Base-by-base conservation (phyloP, 2,329 filamentous ascomycete species). In the Whalleya microplaca region DNA sequence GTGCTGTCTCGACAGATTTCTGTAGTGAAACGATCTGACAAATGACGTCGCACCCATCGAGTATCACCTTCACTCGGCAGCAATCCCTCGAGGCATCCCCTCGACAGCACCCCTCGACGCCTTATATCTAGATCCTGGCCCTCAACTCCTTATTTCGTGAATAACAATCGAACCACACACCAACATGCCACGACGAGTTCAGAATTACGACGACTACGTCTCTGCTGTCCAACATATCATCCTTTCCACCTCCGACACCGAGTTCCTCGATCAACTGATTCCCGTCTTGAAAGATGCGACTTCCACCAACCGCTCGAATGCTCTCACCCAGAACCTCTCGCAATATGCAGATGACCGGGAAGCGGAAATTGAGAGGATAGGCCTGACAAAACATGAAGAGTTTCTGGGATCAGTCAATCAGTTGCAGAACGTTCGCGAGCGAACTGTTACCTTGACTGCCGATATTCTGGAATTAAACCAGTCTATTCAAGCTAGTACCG, bases 181-280 rank as follows among this genome's bases (percentile, higher is more conserved):
- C 32, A 64, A 27, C 8, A 70, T 70, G 70, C 64, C 67, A 18
- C 70, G 71, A 61, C 63, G 70, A 51, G 62, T 59, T 2, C 69
- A 72, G 43, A 71, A 63, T 46, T 72, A 71, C 53, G 71, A 73
- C 20, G 72, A 74, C 56, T 72, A 73, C 55, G 66, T 66, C 60
- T 68, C 70, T 12, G 71, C 71, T 42, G 72, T 74, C 40, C 72
- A 73, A 43, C 71, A 99, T 92, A 96, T 98, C 65, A 93, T 97
- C 59, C 86, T 96, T 66, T 92, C 94, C 2, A 90, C 92, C 12
- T 92, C 93, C 20, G 94, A 98, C 69, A 84, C 89, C 48, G 95
- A 99, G 68, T 98, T 97, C 70, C 86, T 99, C 62, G 95, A 98
- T 72, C 94, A 97, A 71, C 79, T 99, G 48, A 96, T 98, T 46